Evolutionary conservation across 371 early-diverging fungal genomes (phyloP).

Genomic region (Mortierella sp.): DNA sequence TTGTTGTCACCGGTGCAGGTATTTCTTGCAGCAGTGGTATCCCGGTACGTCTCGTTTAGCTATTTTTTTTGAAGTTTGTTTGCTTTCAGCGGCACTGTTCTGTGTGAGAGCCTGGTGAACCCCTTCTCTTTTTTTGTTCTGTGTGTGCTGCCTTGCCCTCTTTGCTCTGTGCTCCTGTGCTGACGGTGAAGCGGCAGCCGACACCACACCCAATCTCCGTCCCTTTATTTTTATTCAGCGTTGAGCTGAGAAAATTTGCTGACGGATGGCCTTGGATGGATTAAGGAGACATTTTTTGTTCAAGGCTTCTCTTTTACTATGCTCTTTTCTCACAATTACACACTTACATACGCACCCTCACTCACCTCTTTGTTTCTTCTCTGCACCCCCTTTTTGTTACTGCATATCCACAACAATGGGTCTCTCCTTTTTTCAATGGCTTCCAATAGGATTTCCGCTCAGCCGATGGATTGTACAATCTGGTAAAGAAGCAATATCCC

Average conservation of each 20-base stretch:
- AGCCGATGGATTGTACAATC: constrained; percentile 79
- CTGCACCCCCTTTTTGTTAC: constrained; percentile 1
- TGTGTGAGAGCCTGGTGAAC: not conserved
- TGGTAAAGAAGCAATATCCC: constrained; percentile 88
- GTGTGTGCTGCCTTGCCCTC: not conserved
- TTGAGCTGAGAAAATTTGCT: not conserved
- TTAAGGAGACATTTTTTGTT: constrained; percentile 3
- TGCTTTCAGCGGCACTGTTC: not conserved
- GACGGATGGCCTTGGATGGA: constrained; percentile 2
- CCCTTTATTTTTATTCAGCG: not conserved
- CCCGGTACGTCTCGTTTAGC: constrained; percentile 70
- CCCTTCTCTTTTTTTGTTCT: not conserved
- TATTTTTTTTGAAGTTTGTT: not conserved
- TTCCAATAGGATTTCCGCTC: constrained; percentile 85
- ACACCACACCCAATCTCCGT: not conserved
- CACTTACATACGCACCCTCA: not conserved
- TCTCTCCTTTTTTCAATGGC: not conserved
- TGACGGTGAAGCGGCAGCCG: not conserved
- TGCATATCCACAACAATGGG: constrained; percentile 1
- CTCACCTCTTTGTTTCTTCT: not conserved
- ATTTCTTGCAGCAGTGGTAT: constrained; percentile 94
- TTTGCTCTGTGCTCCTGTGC: constrained; percentile 7
- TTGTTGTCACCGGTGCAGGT: constrained; percentile 94
- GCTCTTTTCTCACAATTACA: not conserved
- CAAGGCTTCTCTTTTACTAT: not conserved